These are phyloP conservation scores for Physaria fendleri DNA, from an alignment of 345 rosid genomes.

Conservation along the genomic window DNA sequence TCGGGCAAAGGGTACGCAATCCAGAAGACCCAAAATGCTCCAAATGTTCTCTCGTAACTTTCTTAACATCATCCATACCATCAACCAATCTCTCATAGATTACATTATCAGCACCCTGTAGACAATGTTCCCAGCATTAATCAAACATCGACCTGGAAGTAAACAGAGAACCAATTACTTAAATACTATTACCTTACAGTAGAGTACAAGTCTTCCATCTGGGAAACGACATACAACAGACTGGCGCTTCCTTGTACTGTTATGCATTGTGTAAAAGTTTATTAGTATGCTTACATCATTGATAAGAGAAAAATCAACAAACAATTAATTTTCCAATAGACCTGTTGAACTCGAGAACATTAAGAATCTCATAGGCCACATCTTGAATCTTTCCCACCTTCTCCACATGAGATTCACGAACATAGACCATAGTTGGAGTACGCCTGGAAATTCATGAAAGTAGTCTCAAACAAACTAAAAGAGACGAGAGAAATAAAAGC, in stretches of 20 bases:
- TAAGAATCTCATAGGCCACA: conserved; percentile 81
- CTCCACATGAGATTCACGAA: conserved; percentile 97
- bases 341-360: conserved; percentile 99
- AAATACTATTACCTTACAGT: conserved; percentile 74
- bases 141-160: conserved; percentile 27
- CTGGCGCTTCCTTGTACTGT: conserved; percentile 98
- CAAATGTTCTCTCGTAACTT: conserved; percentile 77
- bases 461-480: conserved; percentile 24
- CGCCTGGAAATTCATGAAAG: conserved; percentile 51
- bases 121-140: conserved; percentile 28
- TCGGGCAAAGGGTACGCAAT: conserved; percentile 91
- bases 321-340: conserved; percentile 24
- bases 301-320: conserved; percentile 5
- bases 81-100: conserved; percentile 79
- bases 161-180: background rate
- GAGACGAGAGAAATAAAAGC: conserved; percentile 11
- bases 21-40: conserved; percentile 97
- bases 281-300: conserved; percentile 9
- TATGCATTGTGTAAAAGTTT: conserved; percentile 22
- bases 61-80: conserved; percentile 63
- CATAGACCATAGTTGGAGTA: conserved; percentile 84
- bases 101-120: conserved; percentile 97
- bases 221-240: conserved; percentile 97
- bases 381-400: conserved; percentile 88
- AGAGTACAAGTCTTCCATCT: conserved; percentile 90